phyloP scores from a whole-genome alignment of 108 stramenopile genomes.

The Epithemia pelagica region DNA sequence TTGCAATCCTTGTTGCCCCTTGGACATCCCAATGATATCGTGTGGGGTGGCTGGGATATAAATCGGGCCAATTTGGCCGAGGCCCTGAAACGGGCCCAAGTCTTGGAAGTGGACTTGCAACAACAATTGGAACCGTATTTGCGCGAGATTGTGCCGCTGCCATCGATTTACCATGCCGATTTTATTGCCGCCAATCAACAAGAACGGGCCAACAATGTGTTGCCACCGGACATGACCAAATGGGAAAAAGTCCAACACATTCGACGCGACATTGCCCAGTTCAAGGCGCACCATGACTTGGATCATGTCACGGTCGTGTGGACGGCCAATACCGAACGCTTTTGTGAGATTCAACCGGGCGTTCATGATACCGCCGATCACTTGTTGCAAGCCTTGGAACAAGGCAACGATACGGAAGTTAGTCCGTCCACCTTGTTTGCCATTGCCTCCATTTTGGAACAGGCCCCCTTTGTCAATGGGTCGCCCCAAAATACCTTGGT shows the following conservation, averaged over 20 bases:
- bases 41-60: constrained; percentile 99
- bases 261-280: constrained; percentile 89
- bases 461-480: constrained; percentile 96
- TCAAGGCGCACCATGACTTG: constrained; percentile 76
- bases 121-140: constrained; percentile 87
- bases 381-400: constrained; percentile 79
- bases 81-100: constrained; percentile 87
- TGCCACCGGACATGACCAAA: constrained; percentile 86
- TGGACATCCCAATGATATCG: constrained; percentile 90
- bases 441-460: constrained; percentile 93
- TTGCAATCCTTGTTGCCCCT: constrained; percentile 90
- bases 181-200: constrained; percentile 98
- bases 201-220: constrained; percentile 92
- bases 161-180: constrained; percentile 90
- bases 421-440: constrained; percentile 96
- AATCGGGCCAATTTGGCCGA: constrained; percentile 84
- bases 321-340: constrained; percentile 99
- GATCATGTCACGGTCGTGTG: constrained; percentile 95
- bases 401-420: constrained; percentile 86
- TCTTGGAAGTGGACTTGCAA: constrained; percentile 90
- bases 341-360: constrained; percentile 86
- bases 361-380: constrained; percentile 92
- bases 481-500: constrained; percentile 99
- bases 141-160: constrained; percentile 85
- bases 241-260: constrained; percentile 91